These are phyloP conservation scores for Aspergillus sp. DNA, from an alignment of 2,329 filamentous ascomycete genomes.

Conservation along the genomic window DNA sequence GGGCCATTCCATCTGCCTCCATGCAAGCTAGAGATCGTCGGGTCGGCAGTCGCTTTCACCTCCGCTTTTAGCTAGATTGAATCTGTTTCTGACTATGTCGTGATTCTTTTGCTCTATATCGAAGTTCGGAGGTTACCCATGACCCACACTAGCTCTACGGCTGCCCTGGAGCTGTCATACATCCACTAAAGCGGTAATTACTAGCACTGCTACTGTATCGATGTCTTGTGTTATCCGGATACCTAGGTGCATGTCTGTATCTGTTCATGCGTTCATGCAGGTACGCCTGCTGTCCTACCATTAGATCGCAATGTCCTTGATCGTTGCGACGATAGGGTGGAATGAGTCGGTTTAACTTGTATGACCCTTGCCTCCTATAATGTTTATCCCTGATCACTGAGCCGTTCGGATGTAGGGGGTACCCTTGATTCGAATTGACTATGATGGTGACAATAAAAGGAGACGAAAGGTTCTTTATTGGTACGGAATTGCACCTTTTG, in stretches of 20 bases:
- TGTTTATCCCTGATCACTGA: background rate
- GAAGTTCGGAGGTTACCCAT: background rate
- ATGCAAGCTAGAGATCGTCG: background rate
- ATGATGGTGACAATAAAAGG: background rate
- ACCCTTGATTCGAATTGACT: background rate
- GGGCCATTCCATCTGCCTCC: background rate
- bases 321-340: background rate
- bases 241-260: background rate
- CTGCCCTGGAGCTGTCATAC: background rate
- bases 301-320: background rate
- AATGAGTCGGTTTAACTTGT: background rate
- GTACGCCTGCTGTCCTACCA: background rate
- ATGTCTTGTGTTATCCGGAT: background rate
- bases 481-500: background rate
- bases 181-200: no score
- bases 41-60: conserved; percentile 4
- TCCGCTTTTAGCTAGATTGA: background rate
- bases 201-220: no score
- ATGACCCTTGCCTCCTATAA: background rate
- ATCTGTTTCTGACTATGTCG: background rate
- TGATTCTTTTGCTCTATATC: background rate
- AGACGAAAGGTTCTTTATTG: background rate
- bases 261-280: background rate
- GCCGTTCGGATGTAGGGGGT: background rate
- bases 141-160: background rate